Base-by-base conservation (phyloP, 345 rosid species). In the Chamaenerion angustifolium region DNA sequence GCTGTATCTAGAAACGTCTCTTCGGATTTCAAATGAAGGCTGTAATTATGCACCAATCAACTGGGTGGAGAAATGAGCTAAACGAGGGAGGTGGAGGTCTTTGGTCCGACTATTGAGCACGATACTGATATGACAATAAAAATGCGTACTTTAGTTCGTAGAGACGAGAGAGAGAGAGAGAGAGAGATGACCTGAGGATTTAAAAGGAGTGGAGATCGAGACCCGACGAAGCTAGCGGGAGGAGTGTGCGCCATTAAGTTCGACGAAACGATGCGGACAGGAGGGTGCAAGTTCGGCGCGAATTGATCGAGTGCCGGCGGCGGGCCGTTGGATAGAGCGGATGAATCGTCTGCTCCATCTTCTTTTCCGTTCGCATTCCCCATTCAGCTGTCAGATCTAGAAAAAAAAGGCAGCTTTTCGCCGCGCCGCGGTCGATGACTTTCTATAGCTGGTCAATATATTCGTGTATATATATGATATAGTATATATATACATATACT, bases 291-390 rank as follows among this genome's bases (percentile, higher is more conserved):
- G 40, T 11, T 52, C 11, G 61, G 43, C 11, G 56, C 60, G 42
- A 61, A 64, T 46, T 54, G 64, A 49, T 70, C 71, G 40, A 52
- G 4, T 23, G 53, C 40, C 3, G 23, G 16, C 18, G 35, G 44
- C 21, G 3, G 68, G 52, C 77, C 76, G 44, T 76, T 76, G 49
- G 76, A 66, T 67, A 77, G 60, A 40, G 58, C 68, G 49, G 68
- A 51, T 8, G 70, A 58, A 48, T 27, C 54, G 52, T 11, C 54
- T 6, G 13, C 46, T 10, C 52, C 61, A 48, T 56, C 67, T 56
- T 74, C 90, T 65, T 78, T 80, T 12, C 83, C 97, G 61, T 67
- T 85, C 11, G 79, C 84, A 71, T 89, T 89, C 15, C 97, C 94
- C 97, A 89, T 89, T 42, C 58, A 35, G 46, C 40, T n/a, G 43